Evolutionary conservation across 768 basidiomycete species (phyloP), one percentile per base, ranked within the genome.

Genomic region (Lactarius akahatsu): DNA sequence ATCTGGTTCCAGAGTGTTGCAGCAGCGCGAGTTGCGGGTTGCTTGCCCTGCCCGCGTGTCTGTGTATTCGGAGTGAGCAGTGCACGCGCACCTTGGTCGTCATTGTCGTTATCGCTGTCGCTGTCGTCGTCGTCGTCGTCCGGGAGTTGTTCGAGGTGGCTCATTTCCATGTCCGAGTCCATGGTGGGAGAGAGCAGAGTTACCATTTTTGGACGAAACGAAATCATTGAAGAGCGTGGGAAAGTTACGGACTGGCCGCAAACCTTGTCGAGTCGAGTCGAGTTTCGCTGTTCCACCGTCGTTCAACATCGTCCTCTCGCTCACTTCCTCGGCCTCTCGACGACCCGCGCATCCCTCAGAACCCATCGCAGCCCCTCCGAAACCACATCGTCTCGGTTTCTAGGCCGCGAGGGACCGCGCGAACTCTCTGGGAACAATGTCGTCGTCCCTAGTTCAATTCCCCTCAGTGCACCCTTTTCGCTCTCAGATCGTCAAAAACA

Each of bases 401-500:
- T 56, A 50, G 40, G 58, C 54, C 57, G 43, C 55, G 50, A 30
- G 45, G 60, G 60, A 59, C 32, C 59, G 45, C 68, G 64, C 68
- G 43, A 62, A 34, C 61, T 54, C 36, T 23, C 32, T 43, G 61
- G 38, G 52, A 57, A 45, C 69, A 75, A 91, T 90, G 90, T 82
- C 87, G 75, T 83, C 86, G 64, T 85, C 79, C 75, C 79, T 90
- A 63, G 74, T 78, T 63, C 77, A 77, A 58, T 91, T 81, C 76
- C 69, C 79, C 64, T 73, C 76, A 45, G 82, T 83, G 57, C 74
- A 81, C n/a, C 71, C 76, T 68, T 78, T 86, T 65, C 84, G 82
- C 67, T 89, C 89, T 47, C 74, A 80, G 65, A 77, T 92, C 63
- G 78, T 91, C 73, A 87, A 84, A 79, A 84, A 79, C 70, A 81